phyloP scores from a whole-genome alignment of 164 flowering plant genomes.

The Sextonia rubra region DNA sequence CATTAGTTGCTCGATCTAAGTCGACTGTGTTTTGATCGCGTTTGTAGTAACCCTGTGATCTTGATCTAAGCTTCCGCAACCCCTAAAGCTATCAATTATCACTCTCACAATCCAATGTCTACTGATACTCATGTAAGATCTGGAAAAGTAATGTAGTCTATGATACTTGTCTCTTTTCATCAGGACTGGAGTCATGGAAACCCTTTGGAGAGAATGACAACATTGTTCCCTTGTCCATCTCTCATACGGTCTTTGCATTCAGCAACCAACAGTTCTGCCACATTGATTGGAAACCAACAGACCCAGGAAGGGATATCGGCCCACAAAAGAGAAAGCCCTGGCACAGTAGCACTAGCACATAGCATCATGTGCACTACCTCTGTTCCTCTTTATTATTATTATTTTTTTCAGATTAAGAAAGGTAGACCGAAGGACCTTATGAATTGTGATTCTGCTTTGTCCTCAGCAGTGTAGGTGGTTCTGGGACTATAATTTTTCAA shows the following conservation, averaged over 20 bases:
- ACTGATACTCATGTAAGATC: background rate
- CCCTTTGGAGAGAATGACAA: background rate
- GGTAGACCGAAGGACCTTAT: background rate
- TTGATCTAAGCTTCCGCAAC: no score
- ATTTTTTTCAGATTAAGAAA: background rate
- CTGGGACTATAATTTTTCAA: background rate
- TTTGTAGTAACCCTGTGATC: no score
- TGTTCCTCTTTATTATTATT: background rate
- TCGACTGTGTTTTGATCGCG: no score
- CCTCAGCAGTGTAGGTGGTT: background rate
- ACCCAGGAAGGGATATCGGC: background rate
- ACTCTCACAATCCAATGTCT: background rate
- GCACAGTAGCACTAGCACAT: conserved; percentile 8
- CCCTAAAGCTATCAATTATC: no score
- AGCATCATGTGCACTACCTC: conserved; percentile 18
- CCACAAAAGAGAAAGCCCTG: background rate
- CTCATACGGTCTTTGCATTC: background rate
- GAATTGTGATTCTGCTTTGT: background rate
- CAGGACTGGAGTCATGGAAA: conserved; percentile 2
- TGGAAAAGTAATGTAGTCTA: background rate
- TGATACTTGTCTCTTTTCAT: conserved; percentile 1
- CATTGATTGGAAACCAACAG: background rate
- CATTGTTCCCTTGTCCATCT: no score
- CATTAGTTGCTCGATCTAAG: no score
- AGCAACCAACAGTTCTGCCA: background rate